Conservation (phyloP, 2,329 filamentous ascomycete genomes). For the Colletotrichum melonis region DNA sequence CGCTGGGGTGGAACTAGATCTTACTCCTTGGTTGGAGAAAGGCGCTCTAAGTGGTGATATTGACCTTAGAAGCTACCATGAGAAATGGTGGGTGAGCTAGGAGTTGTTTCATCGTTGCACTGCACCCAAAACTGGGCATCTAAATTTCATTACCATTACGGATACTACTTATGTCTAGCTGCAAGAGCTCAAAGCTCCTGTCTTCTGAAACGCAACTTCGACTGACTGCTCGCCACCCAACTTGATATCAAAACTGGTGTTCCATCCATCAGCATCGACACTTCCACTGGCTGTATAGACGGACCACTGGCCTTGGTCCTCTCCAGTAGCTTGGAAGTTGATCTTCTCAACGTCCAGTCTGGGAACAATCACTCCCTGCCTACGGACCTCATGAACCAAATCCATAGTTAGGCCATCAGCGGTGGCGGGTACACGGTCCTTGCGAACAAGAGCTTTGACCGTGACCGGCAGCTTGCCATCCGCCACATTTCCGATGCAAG, state of each 20-base stretch:
- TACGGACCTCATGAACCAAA: conserved; percentile 18
- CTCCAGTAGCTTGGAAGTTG: conserved; percentile 17
- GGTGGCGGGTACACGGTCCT: conserved; percentile 10
- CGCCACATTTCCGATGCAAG: conserved; percentile 19
- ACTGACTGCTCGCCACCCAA: conserved; percentile 4
- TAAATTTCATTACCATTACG: background rate
- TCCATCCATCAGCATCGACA: conserved; percentile 13
- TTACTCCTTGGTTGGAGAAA: background rate
- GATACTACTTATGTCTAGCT: background rate
- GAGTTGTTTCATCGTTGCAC: background rate
- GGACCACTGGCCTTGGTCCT: conserved; percentile 20
- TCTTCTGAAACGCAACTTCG: conserved; percentile 22
- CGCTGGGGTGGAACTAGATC: background rate
- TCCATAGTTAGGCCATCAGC: conserved; percentile 21
- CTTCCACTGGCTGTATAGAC: conserved; percentile 17
- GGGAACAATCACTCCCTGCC: conserved; percentile 30
- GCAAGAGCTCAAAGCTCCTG: conserved; percentile 7
- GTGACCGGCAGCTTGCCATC: conserved; percentile 19
- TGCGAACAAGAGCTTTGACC: conserved; percentile 18
- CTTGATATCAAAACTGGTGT: conserved; percentile 31
- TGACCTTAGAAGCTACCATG: background rate
- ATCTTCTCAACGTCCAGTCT: conserved; percentile 23
- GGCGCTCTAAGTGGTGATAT: background rate
- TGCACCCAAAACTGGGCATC: background rate
- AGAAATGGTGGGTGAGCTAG: background rate